phyloP scores from a whole-genome alignment of 208 protist genomes.

The Lotmaria passim region DNA sequence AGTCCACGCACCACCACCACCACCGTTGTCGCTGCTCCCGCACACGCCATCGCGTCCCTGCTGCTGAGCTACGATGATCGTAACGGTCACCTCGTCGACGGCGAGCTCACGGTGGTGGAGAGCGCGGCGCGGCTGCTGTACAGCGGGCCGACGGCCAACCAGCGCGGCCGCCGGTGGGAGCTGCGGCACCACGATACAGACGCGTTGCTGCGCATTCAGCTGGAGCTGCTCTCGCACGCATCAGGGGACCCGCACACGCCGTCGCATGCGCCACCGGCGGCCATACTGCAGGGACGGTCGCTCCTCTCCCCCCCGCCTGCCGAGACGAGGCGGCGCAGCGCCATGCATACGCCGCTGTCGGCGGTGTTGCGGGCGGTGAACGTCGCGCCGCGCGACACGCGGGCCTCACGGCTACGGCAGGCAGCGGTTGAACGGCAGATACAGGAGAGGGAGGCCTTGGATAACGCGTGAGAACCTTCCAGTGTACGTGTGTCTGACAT shows the following conservation, averaged over 20 bases:
- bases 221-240: constrained; percentile 18
- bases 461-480: constrained; percentile 17
- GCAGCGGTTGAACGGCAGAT: constrained; percentile 21
- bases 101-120: constrained; percentile 19
- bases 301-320: background rate
- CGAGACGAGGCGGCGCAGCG: too few relatives aligned
- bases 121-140: constrained; percentile 16
- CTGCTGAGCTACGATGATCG: constrained; percentile 9
- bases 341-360: background rate
- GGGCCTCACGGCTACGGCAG: constrained; percentile 24
- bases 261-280: background rate
- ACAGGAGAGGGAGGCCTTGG: background rate
- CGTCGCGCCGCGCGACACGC: constrained; percentile 16
- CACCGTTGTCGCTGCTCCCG: background rate
- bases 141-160: constrained; percentile 23
- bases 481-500: too few relatives aligned
- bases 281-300: background rate
- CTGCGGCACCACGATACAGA: constrained; percentile 34
- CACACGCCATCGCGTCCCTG: constrained; percentile 22
- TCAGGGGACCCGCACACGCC: background rate
- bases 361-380: constrained; percentile 13
- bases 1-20: background rate
- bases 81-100: constrained; percentile 14
- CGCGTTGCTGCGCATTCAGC: constrained; percentile 26
- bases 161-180: constrained; percentile 26